These are phyloP conservation scores for Akanthomyces dipterigenus DNA, from an alignment of 2,329 filamentous ascomycete genomes.

Conservation along the genomic window DNA sequence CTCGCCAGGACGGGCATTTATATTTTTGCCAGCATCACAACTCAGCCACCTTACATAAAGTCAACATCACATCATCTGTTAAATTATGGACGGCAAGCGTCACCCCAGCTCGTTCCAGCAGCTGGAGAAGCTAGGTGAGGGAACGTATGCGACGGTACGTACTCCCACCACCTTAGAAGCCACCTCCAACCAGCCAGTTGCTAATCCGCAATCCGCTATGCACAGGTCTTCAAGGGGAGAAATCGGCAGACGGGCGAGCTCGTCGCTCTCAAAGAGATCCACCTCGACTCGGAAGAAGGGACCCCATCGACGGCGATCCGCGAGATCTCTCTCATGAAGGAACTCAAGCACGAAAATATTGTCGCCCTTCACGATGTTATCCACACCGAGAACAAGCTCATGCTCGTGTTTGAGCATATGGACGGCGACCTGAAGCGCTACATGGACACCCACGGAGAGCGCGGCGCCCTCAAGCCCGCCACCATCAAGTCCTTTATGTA, in stretches of 20 bases:
- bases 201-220: not conserved
- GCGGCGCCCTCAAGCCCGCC: conserved; percentile 77
- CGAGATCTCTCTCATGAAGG: conserved; percentile 98
- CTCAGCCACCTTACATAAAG: not conserved
- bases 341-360: conserved; percentile 98
- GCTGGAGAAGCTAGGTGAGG: conserved; percentile 97
- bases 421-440: conserved; percentile 97
- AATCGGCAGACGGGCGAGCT: conserved; percentile 96
- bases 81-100: conserved; percentile 77
- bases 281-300: conserved; percentile 96
- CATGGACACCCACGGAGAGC: conserved; percentile 90
- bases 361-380: conserved; percentile 97
- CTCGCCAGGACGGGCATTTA: not conserved
- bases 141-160: conserved; percentile 92
- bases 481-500: conserved; percentile 99
- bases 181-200: not conserved
- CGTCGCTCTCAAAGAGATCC: conserved; percentile 96
- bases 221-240: conserved; percentile 92
- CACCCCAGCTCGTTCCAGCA: conserved; percentile 98
- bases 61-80: not conserved
- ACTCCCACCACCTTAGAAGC: not conserved
- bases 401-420: conserved; percentile 99
- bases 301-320: conserved; percentile 96
- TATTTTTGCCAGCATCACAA: not conserved
- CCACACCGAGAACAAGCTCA: conserved; percentile 98